These are phyloP conservation scores for Penicillium fuscoglaucum DNA, from an alignment of 2,329 filamentous ascomycete genomes.

Conservation along the genomic window DNA sequence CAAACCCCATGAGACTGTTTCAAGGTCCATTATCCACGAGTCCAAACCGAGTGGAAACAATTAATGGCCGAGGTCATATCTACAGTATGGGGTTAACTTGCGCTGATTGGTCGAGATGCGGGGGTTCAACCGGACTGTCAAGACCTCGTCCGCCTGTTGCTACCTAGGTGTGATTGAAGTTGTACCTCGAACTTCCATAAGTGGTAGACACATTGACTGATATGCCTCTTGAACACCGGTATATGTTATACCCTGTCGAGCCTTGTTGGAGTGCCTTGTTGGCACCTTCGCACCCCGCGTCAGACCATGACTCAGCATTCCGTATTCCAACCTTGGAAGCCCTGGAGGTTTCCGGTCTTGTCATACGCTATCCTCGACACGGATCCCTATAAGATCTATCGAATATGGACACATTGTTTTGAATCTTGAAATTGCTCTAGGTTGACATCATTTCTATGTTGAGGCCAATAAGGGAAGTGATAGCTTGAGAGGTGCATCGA, in stretches of 20 bases:
- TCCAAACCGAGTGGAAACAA: neutral
- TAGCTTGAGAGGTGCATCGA: neutral
- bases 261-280: neutral
- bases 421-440: neutral
- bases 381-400: no score
- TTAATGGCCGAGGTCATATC: neutral
- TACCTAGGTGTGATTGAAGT: neutral
- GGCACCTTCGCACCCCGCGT: neutral
- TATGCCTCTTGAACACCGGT: neutral
- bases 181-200: neutral
- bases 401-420: neutral
- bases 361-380: neutral
- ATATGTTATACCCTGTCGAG: neutral
- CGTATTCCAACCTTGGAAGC: no score
- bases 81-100: neutral
- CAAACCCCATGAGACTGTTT: rapidly evolving
- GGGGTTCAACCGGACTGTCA: neutral
- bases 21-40: neutral
- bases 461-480: neutral
- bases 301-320: neutral
- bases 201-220: rapidly evolving
- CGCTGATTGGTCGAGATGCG: neutral
- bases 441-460: neutral
- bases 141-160: neutral
- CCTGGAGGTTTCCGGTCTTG: no score